phyloP scores from a whole-genome alignment of 441 rosid genomes.

The Erodium trifolium region DNA sequence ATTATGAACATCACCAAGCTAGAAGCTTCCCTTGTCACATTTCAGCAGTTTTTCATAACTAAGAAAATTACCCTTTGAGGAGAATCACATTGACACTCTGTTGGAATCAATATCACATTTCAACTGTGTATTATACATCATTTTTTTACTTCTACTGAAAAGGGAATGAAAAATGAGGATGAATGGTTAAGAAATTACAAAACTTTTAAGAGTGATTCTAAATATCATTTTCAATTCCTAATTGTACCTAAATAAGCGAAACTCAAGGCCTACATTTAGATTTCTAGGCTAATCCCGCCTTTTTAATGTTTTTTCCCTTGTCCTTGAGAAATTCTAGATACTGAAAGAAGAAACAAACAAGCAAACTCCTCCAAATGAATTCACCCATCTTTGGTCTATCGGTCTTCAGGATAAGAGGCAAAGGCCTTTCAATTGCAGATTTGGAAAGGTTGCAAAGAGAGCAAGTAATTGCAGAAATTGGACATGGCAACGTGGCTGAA shows the following conservation, averaged over 20 bases:
- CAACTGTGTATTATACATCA: not conserved
- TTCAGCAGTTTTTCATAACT: no score
- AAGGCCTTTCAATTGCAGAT: slow-evolving; percentile 5
- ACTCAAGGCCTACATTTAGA: no score
- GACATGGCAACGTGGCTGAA: not conserved
- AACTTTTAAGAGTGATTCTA: not conserved
- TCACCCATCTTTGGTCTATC: not conserved
- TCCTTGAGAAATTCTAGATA: not conserved
- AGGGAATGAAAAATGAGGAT: not conserved
- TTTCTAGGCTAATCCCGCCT: no score
- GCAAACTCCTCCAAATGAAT: not conserved
- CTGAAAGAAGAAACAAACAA: not conserved
- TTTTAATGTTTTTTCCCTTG: not conserved
- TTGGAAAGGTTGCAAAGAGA: not conserved
- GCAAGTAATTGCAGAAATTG: slow-evolving; percentile 2
- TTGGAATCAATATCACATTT: not conserved
- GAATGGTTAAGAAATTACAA: not conserved
- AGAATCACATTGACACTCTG: not conserved
- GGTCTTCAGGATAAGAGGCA: not conserved
- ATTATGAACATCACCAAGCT: not conserved
- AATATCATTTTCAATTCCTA: not conserved
- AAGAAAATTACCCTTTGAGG: not conserved
- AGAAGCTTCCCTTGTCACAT: not conserved
- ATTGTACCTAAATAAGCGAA: not conserved
- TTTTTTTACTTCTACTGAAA: no score